A percentile compares a stretch with the other conserved stretches of the same genome.
Conservation (phyloP, 1,139 yeast species). For the Fermentozyma sake region DNA sequence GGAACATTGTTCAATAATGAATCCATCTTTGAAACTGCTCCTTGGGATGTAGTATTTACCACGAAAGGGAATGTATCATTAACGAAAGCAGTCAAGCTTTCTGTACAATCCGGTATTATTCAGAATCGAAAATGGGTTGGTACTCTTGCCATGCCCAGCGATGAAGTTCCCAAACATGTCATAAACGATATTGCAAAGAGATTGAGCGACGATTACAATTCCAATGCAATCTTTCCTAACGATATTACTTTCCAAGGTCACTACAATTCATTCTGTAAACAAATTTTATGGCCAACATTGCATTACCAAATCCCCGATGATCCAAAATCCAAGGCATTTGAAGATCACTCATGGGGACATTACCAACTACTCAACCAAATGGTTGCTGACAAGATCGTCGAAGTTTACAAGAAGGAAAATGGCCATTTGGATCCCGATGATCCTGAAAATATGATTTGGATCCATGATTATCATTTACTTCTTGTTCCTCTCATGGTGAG, state of each 20-base stretch:
- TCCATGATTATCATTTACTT: constrained; percentile 89
- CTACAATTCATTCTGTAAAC: constrained; percentile 85
- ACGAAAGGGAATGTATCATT: constrained; percentile 87
- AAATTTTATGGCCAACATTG: constrained; percentile 92
- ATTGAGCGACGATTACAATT: constrained; percentile 45
- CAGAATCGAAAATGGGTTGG: constrained; percentile 75
- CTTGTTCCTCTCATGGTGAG: constrained; percentile 85
- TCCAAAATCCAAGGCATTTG: constrained; percentile 90
- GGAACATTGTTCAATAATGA: constrained; percentile 37
- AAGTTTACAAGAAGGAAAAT: constrained; percentile 49
- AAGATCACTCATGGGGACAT: constrained; percentile 90
- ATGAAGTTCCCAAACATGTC: constrained; percentile 59
- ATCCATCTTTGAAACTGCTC: constrained; percentile 63
- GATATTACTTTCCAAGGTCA: constrained; percentile 86
- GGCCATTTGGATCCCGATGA: constrained; percentile 43
- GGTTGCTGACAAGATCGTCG: constrained; percentile 73
- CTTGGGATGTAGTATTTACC: constrained; percentile 69
- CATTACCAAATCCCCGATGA: constrained; percentile 96
- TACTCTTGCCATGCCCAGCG: constrained; percentile 86
- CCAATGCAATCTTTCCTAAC: constrained; percentile 66
- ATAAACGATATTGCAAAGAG: constrained; percentile 44
- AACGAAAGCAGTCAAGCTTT: constrained; percentile 74
- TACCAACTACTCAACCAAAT: constrained; percentile 72
- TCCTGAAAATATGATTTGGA: constrained; percentile 64
- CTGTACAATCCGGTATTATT: constrained; percentile 45